Evolutionary conservation across 2,329 filamentous ascomycete species (phyloP), one percentile per base, ranked within the genome.

Genomic region (Magnaporthiopsis incrustans): DNA sequence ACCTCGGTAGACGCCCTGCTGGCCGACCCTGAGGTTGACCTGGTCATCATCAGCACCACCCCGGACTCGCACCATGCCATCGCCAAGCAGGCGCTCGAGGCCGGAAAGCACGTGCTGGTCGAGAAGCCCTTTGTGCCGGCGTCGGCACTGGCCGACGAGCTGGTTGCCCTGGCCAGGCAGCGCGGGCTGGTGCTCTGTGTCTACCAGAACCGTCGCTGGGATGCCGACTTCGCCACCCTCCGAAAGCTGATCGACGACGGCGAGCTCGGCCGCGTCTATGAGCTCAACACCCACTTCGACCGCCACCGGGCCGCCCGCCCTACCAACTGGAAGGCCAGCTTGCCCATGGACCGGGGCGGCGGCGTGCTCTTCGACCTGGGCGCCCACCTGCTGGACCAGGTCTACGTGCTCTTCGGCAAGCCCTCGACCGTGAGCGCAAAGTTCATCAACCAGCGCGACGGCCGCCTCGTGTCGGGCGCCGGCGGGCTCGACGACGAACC

Each of bases 41-140:
- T 93, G 25, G 83, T 92, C 38, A 80, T 92, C 68, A 77, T 95
- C 66, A 87, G 86, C 63, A 92, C 89, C 0, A 85, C 89, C 0
- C 90, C 90, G 0, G 82, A 88, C 67, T 87, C 85, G 14, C 91
- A 94, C 77, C 90, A 86, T 71, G 73, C 79, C 22, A 79, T 92
- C 69, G 79, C 85, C 50, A 86, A 86, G 73, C 75, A 83, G 62
- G 87, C 88, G 0, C 79, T 94, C 60, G 81, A 88, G 71, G 79
- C 83, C 12, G 87, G 88, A 69, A 93, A 93, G 78, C 88, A 94
- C 74, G 88, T 93, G 32, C 79, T 94, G 63, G 88, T 89, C 61
- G 91, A 94, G 78, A 94, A 94, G 79, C 91, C 91, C 2, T 94
- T 94, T 73, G 89, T 91, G 15, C 88, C 90, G 26, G 89, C 87